Evolutionary conservation across 2,329 filamentous ascomycete species (phyloP), one percentile per base, ranked within the genome.

Genomic region (Exophiala bonariae): DNA sequence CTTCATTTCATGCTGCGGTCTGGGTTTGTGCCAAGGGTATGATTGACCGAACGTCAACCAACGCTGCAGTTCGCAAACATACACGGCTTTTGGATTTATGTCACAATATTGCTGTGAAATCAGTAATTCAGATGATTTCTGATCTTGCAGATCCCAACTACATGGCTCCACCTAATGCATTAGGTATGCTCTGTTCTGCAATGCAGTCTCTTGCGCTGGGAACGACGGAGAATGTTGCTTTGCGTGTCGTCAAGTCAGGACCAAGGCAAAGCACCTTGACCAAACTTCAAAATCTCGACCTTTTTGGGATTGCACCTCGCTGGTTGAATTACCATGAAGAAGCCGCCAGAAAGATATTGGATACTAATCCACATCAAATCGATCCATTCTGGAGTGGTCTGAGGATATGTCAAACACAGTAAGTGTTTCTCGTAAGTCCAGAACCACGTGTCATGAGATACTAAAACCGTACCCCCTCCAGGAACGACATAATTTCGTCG

Each of bases 311-410:
- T 18, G 32, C 32, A 34, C 32, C 32, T 34, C 32, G 32, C 17
- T 34, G 32, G 32, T 34, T 34, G 32, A 34, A 34, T 34, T 34
- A 34, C 32, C 32, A 34, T 18, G 32, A 34, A 18, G 32, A 34
- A 34, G 32, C 32, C 5, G 32, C 32, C 6, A 6, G 32, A n/a
- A 34, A 14, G 14, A 34, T 34, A 6, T 18, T 34, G 32, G 13
- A 34, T n/a, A n/a, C 6, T 7, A 34, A 34, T 34, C 6, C n/a
- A n/a, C 8, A 34, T 14, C 14, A n/a, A 5, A 34, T 5, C 6
- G n/a, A 34, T 14, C 32, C 32, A 7, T 34, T 34, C n/a, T 34
- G 32, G 32, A 8, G 6, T n/a, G 32, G 32, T 5, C n/a, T 34
- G 13, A n/a, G 32, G 14, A 18, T 34, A 7, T 34, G 32, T 34